Evolutionary conservation across 148 eudicot species (phyloP), one percentile per base, ranked within the genome.

Genomic region (Fagopyrum esculentum): DNA sequence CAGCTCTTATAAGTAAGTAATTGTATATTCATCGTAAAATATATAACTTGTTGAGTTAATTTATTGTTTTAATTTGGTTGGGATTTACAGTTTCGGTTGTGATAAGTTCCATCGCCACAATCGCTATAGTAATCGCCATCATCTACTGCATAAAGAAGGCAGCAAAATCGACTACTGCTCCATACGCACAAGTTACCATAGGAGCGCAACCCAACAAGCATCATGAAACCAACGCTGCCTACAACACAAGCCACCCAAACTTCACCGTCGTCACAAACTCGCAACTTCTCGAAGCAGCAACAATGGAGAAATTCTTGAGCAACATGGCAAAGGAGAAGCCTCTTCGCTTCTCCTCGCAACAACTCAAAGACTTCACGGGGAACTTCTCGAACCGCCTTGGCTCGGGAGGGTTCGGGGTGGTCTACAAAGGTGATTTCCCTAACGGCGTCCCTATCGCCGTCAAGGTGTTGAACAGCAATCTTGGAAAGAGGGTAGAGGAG

Each of bases 261-360:
- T 75, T 60, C 10, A 40, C 50, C 15, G 71, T 75, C 8, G 29
- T 47, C 2, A 17, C 43, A 0, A 48, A 61, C 55, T 46, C 78
- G 4, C 29, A 77, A 16, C 19, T 64, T n/a, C 29, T 77, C 17
- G 49, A 66, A 16, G 54, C 46, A 13, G 81, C 61, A 6, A 80
- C 81, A 9, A 78, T 83, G 81, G 85, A 83, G 77, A 77, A 66
- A 7, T 83, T 83, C 19, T 69, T 83, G 0, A 75, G 79, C 40
- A 77, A 80, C 29, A 83, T 83, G 40, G 83, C 78, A 7, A 76
- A 71, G 69, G 83, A 83, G 74, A 77, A 80, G 76, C 85, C 85
- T 9, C 78, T 76, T 19, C 64, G 83, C 5, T 83, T 83, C 69
- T 47, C 83, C 9, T 50, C 81, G 0, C 66, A 68, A 2, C 81